phyloP scores from a whole-genome alignment of 495 filamentous ascomycete species.

The Eremomyces bilateralis region DNA sequence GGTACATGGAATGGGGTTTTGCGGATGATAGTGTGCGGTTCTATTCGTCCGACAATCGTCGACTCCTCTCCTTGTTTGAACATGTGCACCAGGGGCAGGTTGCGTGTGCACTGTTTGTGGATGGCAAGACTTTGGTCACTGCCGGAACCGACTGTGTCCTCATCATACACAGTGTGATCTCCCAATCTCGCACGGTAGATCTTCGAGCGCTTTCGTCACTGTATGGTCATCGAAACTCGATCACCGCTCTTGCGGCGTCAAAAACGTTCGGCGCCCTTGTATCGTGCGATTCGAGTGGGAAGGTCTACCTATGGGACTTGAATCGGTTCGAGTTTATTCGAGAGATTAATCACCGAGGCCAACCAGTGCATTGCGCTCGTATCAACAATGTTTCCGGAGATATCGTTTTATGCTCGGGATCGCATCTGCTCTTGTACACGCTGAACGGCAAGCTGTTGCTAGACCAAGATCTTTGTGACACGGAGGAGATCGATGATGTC shows the following conservation, averaged over 20 bases:
- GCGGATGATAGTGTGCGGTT: conserved; percentile 83
- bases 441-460: conserved; percentile 70
- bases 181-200: conserved; percentile 48
- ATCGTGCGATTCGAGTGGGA: conserved; percentile 58
- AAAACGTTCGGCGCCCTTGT: conserved; percentile 72
- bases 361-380: conserved; percentile 40
- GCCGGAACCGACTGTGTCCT: conserved; percentile 81
- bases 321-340: conserved; percentile 75
- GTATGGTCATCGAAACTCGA: conserved; percentile 70
- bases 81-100: conserved; percentile 80
- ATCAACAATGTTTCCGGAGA: conserved; percentile 83
- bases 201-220: conserved; percentile 58
- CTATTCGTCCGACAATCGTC: conserved; percentile 56
- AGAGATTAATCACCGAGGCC: conserved; percentile 33
- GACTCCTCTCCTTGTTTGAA: conserved; percentile 66
- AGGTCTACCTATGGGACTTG: conserved; percentile 79
- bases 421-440: conserved; percentile 56
- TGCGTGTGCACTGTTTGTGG: conserved; percentile 59
- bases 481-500: conserved; percentile 35
- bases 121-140: conserved; percentile 75
- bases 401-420: conserved; percentile 62
- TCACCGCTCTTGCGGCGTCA: conserved; percentile 62
- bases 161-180: conserved; percentile 51
- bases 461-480: conserved; percentile 38
- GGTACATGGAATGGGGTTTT: conserved; percentile 92